Percentiles rank a stretch among this genome's conserved stretches.
Evolutionary conservation across 495 filamentous ascomycete species (phyloP).

Genomic region (Tuber aestivum): DNA sequence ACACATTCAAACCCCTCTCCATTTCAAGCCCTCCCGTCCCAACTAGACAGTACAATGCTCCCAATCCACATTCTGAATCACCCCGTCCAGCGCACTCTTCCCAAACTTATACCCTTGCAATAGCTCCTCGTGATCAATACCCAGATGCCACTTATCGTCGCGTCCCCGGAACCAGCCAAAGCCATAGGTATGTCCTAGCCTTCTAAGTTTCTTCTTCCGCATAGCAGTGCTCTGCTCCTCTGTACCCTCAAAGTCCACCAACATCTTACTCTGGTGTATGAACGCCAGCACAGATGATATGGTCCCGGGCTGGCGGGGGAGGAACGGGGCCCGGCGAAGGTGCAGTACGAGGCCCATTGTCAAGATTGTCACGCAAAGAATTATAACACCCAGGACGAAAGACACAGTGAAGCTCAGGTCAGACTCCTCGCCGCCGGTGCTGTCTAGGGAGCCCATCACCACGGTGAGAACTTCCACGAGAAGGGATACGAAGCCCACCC

Average conservation of each 20-base stretch:
- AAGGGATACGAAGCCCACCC: constrained; percentile 58
- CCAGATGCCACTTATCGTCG: constrained; percentile 60
- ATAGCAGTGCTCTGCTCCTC: constrained; percentile 53
- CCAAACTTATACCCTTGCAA: constrained; percentile 56
- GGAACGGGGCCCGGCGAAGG: constrained; percentile 56
- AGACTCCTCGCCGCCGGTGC: constrained; percentile 57
- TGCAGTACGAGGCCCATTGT: constrained; percentile 53
- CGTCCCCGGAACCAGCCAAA: constrained; percentile 66
- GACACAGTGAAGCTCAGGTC: constrained; percentile 55
- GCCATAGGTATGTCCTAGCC: constrained; percentile 58
- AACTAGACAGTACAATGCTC: not conserved
- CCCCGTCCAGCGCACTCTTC: not conserved
- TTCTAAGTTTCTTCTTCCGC: constrained; percentile 53
- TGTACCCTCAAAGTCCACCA: constrained; percentile 63
- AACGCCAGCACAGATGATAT: constrained; percentile 67
- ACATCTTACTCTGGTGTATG: constrained; percentile 68
- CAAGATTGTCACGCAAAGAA: constrained; percentile 54
- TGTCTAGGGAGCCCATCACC: constrained; percentile 56
- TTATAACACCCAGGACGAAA: constrained; percentile 53
- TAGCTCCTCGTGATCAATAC: constrained; percentile 66
- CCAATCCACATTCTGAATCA: not conserved
- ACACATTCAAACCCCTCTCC: not conserved
- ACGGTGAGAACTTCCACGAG: constrained; percentile 64
- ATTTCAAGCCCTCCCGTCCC: not conserved
- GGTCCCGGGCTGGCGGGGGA: constrained; percentile 66